Percentiles rank a stretch among this genome's conserved stretches.
These are phyloP conservation scores for Hypoxylon sp. DNA, from an alignment of 2,329 filamentous ascomycete genomes.

Conservation along the genomic window DNA sequence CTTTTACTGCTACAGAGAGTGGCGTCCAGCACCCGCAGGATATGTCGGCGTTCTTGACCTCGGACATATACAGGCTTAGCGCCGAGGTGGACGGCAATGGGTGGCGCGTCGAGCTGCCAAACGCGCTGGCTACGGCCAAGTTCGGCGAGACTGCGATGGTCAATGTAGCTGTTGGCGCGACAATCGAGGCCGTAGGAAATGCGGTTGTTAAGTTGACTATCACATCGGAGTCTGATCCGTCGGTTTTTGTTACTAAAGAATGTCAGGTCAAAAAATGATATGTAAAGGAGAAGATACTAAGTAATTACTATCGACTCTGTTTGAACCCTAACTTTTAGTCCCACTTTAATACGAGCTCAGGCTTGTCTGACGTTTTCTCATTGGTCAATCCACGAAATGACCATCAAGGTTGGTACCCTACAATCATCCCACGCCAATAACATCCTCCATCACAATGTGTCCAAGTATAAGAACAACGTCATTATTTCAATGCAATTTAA, in stretches of 20 bases:
- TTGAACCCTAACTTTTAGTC: too few species aligned
- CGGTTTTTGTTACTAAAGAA: slow-evolving; percentile 42
- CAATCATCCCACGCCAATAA: too few species aligned
- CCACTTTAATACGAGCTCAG: too few species aligned
- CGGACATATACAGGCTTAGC: slow-evolving; percentile 58
- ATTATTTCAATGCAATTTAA: slow-evolving; percentile 1
- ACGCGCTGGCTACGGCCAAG: slow-evolving; percentile 51
- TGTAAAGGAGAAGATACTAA: not conserved
- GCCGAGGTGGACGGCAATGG: slow-evolving; percentile 55
- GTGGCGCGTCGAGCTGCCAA: slow-evolving; percentile 56
- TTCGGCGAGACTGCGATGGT: slow-evolving; percentile 52
- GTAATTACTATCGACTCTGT: too few species aligned
- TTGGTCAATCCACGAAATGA: too few species aligned
- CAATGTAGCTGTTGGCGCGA: slow-evolving; percentile 53
- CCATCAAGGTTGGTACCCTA: too few species aligned
- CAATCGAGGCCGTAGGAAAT: slow-evolving; percentile 42
- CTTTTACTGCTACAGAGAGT: slow-evolving; percentile 41
- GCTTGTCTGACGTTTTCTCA: too few species aligned
- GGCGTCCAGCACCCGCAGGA: slow-evolving; percentile 46
- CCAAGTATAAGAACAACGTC: slow-evolving; percentile 1
- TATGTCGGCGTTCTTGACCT: slow-evolving; percentile 50
- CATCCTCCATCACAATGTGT: too few species aligned
- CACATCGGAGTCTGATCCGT: slow-evolving; percentile 55
- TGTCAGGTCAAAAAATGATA: slow-evolving; percentile 47
- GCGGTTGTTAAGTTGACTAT: slow-evolving; percentile 54